phyloP scores from a whole-genome alignment of 169 alveolate genomes.

The Pseudocohnilembus persalinus region DNA sequence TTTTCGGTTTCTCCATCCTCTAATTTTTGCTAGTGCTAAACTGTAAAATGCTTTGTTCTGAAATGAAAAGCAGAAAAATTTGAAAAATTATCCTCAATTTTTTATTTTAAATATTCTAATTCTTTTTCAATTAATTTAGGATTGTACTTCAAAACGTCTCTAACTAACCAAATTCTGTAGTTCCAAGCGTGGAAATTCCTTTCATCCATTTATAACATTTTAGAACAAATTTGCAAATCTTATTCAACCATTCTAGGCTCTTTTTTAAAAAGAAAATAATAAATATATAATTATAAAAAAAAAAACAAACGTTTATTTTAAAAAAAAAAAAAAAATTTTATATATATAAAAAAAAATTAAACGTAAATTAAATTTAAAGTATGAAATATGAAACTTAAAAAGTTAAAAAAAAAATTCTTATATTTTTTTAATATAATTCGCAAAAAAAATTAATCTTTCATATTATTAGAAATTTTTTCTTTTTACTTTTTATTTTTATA shows the following conservation, averaged over 20 bases:
- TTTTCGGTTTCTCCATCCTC: not conserved
- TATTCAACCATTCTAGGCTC: conserved; percentile 13
- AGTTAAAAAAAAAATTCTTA: too few species aligned
- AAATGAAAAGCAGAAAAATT: conserved; percentile 47
- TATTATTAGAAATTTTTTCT: too few species aligned
- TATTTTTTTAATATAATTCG: too few species aligned
- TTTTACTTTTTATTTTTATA: too few species aligned
- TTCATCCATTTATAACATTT: conserved; percentile 39
- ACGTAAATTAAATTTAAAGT: too few species aligned
- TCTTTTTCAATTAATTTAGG: conserved; percentile 16
- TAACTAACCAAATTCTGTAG: conserved; percentile 43
- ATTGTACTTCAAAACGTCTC: conserved; percentile 1
- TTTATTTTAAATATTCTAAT: conserved; percentile 23
- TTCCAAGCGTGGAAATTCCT: conserved; percentile 53
- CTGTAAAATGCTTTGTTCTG: conserved; percentile 25
- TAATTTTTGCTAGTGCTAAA: conserved; percentile 1
- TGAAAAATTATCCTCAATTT: conserved; percentile 39
- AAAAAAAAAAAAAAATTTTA: too few species aligned
- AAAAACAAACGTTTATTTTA: not conserved
- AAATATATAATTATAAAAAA: not conserved
- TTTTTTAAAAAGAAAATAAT: too few species aligned
- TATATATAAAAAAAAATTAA: too few species aligned
- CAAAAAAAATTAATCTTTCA: too few species aligned
- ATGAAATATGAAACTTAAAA: too few species aligned
- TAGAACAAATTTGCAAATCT: conserved; percentile 32